Base-by-base conservation (phyloP, 2,329 filamentous ascomycete genomes). In the Neonectria sp. region DNA sequence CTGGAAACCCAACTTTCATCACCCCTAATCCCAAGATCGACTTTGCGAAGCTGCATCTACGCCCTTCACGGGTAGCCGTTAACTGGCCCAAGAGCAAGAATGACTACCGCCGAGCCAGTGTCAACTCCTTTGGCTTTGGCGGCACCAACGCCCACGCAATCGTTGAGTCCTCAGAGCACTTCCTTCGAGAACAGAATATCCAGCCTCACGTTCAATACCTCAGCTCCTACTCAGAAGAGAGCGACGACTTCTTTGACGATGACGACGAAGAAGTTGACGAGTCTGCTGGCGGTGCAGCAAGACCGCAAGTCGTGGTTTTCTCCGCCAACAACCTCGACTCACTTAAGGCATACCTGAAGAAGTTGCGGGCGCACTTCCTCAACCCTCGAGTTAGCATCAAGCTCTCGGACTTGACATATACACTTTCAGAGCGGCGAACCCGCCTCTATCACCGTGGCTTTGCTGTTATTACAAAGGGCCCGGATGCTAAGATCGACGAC, bases 121-220 rank as follows among this genome's bases (percentile, higher is more conserved):
- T 84, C 55, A 83, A 83, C 67, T 82, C 79, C 6, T 85, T 84
- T 65, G 83, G 83, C 2, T 84, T 80, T 40, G 83, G 83, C 11
- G 83, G 83, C 12, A 78, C 80, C 31, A 85, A 85, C 65, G 80
- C 80, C 1, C 83, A 85, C 69, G 75, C 76, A 5, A 79, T 85
- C 21, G 61, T 85, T 43, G 76, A 78, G 27, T 59, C 65, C 7
- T 59, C 67, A 2, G 52, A 61, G 49, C 48, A 29, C 31, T 60
- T 56, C 25, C 53, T 59, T 17, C 51, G 40, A 17, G 51, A 48
- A 31, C 48, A 64, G 46, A 52, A 52, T 2, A 53, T 53, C 27
- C 37, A 45, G 8, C 37, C n/a, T 21, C 55, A 21, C 3, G 29
- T 45, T 2, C 27, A 31, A 6, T 48, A 58, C 37, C n/a, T 46